These are phyloP conservation scores for Nasturtium officinale DNA, from an alignment of 345 rosid species.

Conservation along the genomic window DNA sequence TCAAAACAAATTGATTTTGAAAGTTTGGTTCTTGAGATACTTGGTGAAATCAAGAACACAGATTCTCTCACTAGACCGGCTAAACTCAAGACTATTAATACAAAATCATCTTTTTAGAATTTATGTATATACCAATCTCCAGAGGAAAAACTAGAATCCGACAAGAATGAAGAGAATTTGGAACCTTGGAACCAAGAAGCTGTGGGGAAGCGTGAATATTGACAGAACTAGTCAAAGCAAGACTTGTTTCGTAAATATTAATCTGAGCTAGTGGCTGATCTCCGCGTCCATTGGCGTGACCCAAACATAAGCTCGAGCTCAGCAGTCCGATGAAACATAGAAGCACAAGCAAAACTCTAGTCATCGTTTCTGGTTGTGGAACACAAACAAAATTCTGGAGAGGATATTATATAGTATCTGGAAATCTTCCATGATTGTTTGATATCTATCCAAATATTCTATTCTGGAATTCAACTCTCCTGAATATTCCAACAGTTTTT, in stretches of 20 bases:
- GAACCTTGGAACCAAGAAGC: constrained; percentile 53
- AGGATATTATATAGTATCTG: not conserved
- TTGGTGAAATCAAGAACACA: constrained; percentile 19
- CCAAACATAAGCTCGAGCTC: constrained; percentile 38
- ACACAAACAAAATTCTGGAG: not conserved
- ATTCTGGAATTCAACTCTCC: not conserved
- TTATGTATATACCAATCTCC: not conserved
- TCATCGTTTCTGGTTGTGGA: not conserved
- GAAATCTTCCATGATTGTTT: constrained; percentile 1
- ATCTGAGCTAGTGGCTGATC: constrained; percentile 75
- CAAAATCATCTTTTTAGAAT: not conserved
- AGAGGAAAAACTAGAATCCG: constrained; percentile 1
- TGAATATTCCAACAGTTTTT: not conserved
- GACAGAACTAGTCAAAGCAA: constrained; percentile 51
- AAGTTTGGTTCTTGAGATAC: not conserved
- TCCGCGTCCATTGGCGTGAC: constrained; percentile 45
- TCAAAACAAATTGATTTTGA: not conserved
- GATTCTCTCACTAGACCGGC: not conserved
- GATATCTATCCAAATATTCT: not conserved
- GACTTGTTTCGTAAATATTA: constrained; percentile 51
- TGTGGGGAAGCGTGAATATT: constrained; percentile 53
- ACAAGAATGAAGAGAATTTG: not conserved
- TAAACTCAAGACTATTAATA: not conserved
- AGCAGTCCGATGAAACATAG: constrained; percentile 29
- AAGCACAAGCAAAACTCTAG: constrained; percentile 16